Conservation (phyloP, 2,329 filamentous ascomycete species). For the Alternaria incomplexa region DNA sequence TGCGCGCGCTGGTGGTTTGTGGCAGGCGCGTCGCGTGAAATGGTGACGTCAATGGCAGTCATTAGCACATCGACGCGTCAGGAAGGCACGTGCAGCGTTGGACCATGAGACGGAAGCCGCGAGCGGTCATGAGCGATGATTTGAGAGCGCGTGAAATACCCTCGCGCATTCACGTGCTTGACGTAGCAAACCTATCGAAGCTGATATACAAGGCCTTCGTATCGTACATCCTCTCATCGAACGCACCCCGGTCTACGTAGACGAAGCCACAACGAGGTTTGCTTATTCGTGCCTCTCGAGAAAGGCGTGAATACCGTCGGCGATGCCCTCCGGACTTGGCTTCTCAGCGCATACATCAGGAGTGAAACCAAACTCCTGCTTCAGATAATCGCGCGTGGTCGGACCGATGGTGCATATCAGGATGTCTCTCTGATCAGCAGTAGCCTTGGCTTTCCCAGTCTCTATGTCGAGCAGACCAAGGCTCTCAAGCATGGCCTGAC, state of each 20-base stretch:
- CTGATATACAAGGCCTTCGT: neutral
- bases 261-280: neutral
- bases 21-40: slow-evolving; percentile 11
- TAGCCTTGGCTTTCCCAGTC: slow-evolving; percentile 43
- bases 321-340: slow-evolving; percentile 82
- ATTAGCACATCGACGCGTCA: slow-evolving; percentile 12
- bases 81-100: slow-evolving; percentile 11
- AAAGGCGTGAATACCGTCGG: slow-evolving; percentile 65
- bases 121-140: neutral
- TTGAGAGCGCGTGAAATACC: neutral
- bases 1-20: neutral
- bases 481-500: slow-evolving; percentile 64
- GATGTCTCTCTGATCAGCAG: slow-evolving; percentile 51
- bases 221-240: neutral
- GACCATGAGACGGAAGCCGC: neutral
- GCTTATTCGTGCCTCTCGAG: neutral
- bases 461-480: slow-evolving; percentile 54
- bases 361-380: slow-evolving; percentile 67
- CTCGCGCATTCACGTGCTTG: neutral
- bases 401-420: slow-evolving; percentile 89
- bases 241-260: neutral
- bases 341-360: slow-evolving; percentile 81
- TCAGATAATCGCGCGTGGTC: slow-evolving; percentile 81
- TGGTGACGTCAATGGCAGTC: slow-evolving; percentile 15
- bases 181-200: neutral